These are phyloP conservation scores for Cnidoscolus chayamansa DNA, from an alignment of 441 rosid genomes.

Conservation along the genomic window DNA sequence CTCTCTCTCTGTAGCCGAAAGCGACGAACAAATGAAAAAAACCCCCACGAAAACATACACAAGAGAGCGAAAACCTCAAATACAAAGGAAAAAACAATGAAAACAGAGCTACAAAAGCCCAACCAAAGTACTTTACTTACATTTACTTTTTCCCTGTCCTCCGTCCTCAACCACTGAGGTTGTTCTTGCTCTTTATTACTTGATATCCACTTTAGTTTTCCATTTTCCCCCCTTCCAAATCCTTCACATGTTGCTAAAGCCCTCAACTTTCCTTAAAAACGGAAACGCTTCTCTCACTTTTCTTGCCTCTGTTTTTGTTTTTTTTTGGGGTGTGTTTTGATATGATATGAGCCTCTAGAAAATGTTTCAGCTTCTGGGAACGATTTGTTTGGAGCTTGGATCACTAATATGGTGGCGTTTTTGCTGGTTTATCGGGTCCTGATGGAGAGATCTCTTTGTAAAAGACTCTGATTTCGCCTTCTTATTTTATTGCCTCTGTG, in stretches of 20 bases:
- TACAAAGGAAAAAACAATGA: constrained; percentile 23
- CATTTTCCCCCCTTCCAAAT: constrained; percentile 5
- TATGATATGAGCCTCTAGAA: background rate
- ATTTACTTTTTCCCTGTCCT: background rate
- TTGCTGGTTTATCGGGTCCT: constrained; percentile 20
- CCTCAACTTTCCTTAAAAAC: constrained; percentile 10
- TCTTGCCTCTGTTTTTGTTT: background rate
- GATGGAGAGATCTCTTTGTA: constrained; percentile 8
- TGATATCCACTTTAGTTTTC: background rate
- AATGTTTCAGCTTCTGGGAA: constrained; percentile 38
- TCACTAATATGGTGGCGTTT: constrained; percentile 23
- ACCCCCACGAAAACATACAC: constrained; percentile 14
- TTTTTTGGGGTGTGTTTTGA: background rate
- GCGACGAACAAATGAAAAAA: constrained; percentile 46
- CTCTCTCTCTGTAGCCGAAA: constrained; percentile 27
- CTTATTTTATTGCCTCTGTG: background rate
- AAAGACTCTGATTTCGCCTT: background rate
- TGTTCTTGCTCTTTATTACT: constrained; percentile 1
- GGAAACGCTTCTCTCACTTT: constrained; percentile 3
- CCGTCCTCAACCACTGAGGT: constrained; percentile 1
- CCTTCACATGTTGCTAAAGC: constrained; percentile 7
- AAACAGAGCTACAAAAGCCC: constrained; percentile 7
- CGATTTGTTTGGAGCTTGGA: constrained; percentile 26
- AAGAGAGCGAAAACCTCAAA: constrained; percentile 19
- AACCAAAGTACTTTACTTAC: constrained; percentile 14